A percentile compares a stretch with the other conserved stretches of the same genome.
Evolutionary conservation across 2,329 filamentous ascomycete species (phyloP).

Genomic region (Coniochaeta ligniaria): DNA sequence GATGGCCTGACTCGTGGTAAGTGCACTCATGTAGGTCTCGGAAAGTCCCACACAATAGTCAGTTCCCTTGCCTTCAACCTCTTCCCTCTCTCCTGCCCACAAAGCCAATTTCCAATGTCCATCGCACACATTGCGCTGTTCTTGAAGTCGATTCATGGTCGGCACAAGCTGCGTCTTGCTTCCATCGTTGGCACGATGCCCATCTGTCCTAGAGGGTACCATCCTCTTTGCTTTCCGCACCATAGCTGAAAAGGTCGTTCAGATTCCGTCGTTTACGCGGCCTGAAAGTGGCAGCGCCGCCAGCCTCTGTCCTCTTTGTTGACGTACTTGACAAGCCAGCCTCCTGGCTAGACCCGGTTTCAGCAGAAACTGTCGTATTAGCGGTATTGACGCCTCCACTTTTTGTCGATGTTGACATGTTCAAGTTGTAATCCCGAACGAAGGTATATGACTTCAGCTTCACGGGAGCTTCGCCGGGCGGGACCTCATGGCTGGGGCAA

Average conservation of each 20-base stretch:
- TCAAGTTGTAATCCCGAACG: background rate
- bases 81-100: no score
- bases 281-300: background rate
- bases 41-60: background rate
- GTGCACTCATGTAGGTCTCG: background rate
- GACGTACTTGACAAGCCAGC: background rate
- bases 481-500: no score
- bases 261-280: background rate
- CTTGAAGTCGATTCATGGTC: no score
- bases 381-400: background rate
- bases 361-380: background rate
- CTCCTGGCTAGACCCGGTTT: background rate
- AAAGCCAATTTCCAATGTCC: no score
- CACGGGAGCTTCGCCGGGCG: background rate
- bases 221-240: background rate
- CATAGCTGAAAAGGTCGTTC: background rate
- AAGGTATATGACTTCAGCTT: background rate
- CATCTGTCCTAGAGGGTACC: background rate
- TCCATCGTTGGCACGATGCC: background rate
- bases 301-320: background rate
- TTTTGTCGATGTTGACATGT: background rate
- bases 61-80: background rate
- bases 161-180: no score
- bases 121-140: no score
- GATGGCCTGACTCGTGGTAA: background rate